These are phyloP conservation scores for Solanum gracilifrons DNA, from an alignment of 257 asterid genomes.

Conservation along the genomic window DNA sequence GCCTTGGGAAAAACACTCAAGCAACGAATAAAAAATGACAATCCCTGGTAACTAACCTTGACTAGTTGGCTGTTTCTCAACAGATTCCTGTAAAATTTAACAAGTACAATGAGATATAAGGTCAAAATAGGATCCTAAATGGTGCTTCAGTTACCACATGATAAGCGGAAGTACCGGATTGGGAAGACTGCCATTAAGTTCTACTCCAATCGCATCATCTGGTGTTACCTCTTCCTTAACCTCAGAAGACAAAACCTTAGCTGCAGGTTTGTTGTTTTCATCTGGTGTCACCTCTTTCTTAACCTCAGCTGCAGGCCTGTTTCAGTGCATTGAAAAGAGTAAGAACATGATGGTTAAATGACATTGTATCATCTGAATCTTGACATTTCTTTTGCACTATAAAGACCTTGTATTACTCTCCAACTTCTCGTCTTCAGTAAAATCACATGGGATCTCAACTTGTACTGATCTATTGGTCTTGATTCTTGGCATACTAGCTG, in stretches of 20 bases:
- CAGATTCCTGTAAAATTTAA: slow-evolving; percentile 6
- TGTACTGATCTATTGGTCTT: slow-evolving; percentile 50
- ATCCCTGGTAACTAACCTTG: neutral
- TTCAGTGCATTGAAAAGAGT: neutral
- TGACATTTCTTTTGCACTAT: neutral
- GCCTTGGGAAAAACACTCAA: neutral
- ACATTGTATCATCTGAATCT: neutral
- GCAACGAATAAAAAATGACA: slow-evolving; percentile 6
- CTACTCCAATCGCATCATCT: neutral
- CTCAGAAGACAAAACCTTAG: slow-evolving; percentile 6
- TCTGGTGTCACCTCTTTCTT: neutral
- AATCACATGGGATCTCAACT: slow-evolving; percentile 49
- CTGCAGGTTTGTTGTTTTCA: slow-evolving; percentile 8
- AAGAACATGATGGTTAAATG: neutral
- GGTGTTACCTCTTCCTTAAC: slow-evolving; percentile 7
- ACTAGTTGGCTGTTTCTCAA: slow-evolving; percentile 1
- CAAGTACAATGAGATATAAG: slow-evolving; percentile 6
- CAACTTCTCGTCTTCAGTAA: slow-evolving; percentile 39
- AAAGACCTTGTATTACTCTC: slow-evolving; percentile 7
- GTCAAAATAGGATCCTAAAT: neutral
- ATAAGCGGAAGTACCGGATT: slow-evolving; percentile 1
- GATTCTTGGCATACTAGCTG: slow-evolving; percentile 81
- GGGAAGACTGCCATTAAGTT: neutral
- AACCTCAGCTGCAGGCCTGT: neutral
- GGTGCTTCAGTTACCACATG: neutral